These are phyloP conservation scores for Helianthus annuus DNA, from an alignment of 129 eudicot species.

Conservation along the genomic window DNA sequence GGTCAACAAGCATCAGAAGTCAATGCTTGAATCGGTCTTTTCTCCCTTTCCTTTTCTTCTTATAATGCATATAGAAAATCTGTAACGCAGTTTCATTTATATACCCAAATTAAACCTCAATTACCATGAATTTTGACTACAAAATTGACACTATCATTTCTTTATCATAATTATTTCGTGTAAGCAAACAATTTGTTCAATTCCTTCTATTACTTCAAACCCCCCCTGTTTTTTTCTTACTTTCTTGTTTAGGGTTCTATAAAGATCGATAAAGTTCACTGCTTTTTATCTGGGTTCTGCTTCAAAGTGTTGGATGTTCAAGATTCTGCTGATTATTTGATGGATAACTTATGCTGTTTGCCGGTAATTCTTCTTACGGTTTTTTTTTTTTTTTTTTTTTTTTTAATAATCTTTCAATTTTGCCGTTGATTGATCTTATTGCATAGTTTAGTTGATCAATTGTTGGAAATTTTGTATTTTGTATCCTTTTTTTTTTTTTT, in stretches of 20 bases:
- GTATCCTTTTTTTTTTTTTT: neutral
- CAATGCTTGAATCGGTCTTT: conserved; percentile 33
- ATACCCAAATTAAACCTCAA: conserved; percentile 22
- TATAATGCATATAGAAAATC: neutral
- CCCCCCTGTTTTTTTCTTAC: conserved; percentile 15
- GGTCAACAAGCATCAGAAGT: conserved; percentile 38
- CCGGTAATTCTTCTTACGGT: conserved; percentile 36
- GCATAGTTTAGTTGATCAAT: conserved; percentile 24
- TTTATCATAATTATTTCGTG: conserved; percentile 26
- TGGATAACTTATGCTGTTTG: conserved; percentile 55
- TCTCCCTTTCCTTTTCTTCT: conserved; percentile 6
- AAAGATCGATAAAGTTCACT: conserved; percentile 12
- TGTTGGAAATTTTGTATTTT: neutral
- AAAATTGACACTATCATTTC: conserved; percentile 16
- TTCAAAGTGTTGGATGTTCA: conserved; percentile 41
- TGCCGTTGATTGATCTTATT: conserved; percentile 2
- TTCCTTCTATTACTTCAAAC: neutral
- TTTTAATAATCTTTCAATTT: neutral
- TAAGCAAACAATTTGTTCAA: conserved; percentile 21
- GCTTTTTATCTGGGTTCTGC: conserved; percentile 28
- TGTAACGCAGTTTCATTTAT: conserved; percentile 19
- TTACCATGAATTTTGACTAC: conserved; percentile 24
- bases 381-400: neutral
- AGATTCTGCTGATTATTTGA: conserved; percentile 34
- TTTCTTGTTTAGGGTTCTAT: conserved; percentile 18